Conservation (phyloP, 805 yeast genomes). For the Yarrowia bubula region DNA sequence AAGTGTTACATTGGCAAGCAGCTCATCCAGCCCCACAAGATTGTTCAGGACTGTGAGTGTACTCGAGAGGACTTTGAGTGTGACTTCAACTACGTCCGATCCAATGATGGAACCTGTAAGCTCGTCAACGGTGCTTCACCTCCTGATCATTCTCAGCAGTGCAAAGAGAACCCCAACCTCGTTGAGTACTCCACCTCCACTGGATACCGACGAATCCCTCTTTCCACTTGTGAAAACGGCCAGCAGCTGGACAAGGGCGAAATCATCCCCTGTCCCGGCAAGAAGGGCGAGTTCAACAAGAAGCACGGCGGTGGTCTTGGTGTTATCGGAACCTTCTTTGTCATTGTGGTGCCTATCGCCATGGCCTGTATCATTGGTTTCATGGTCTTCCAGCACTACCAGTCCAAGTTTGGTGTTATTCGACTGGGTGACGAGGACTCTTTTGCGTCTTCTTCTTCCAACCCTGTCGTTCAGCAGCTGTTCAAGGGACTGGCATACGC, state of each 20-base stretch:
- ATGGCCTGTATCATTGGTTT: slow-evolving; percentile 55
- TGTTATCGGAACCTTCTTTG: slow-evolving; percentile 44
- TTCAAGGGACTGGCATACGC: slow-evolving; percentile 39
- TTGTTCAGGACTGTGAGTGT: slow-evolving; percentile 72
- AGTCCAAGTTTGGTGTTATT: slow-evolving; percentile 81
- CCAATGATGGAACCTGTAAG: slow-evolving; percentile 78
- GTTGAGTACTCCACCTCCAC: slow-evolving; percentile 83
- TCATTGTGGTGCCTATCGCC: slow-evolving; percentile 57
- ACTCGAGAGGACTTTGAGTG: slow-evolving; percentile 88
- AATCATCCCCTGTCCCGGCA: slow-evolving; percentile 85
- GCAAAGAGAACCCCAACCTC: slow-evolving; percentile 51
- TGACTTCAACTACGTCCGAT: slow-evolving; percentile 77
- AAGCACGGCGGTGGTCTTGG: slow-evolving; percentile 56
- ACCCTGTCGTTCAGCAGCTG: slow-evolving; percentile 32
- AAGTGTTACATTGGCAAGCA: slow-evolving; percentile 56
- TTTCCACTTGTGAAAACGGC: slow-evolving; percentile 86
- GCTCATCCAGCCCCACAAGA: slow-evolving; percentile 50
- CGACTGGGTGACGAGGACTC: slow-evolving; percentile 65
- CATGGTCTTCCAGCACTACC: slow-evolving; percentile 78
- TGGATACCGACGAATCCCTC: slow-evolving; percentile 84
- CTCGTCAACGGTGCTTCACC: slow-evolving; percentile 73
- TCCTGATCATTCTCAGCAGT: slow-evolving; percentile 59
- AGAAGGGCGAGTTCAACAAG: slow-evolving; percentile 57
- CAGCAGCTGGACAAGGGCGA: slow-evolving; percentile 61
- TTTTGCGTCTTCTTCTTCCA: slow-evolving; percentile 26